Conservation (phyloP, 2,329 filamentous ascomycete genomes). For the Exserohilum rostratum region DNA sequence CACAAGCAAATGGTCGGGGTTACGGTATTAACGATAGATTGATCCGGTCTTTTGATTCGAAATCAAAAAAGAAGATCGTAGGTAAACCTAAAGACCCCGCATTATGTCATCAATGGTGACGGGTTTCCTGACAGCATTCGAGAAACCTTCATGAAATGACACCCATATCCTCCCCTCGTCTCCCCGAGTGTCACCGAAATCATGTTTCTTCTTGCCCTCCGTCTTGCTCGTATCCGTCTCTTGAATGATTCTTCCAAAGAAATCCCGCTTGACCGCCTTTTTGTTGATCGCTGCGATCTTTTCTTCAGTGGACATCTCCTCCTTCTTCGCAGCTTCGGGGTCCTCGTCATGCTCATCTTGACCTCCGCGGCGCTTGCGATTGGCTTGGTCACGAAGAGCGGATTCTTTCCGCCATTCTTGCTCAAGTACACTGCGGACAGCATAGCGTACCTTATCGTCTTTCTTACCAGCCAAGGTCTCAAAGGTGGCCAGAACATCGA, state of each 20-base stretch:
- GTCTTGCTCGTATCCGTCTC: slow-evolving; percentile 51
- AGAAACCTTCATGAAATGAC: slow-evolving; percentile 86
- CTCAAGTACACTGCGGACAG: slow-evolving; percentile 89
- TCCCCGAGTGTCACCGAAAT: slow-evolving; percentile 40
- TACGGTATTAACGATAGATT: neutral
- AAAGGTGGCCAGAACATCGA: slow-evolving; percentile 81
- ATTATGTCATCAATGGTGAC: slow-evolving; percentile 81
- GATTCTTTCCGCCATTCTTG: slow-evolving; percentile 83
- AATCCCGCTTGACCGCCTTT: slow-evolving; percentile 71
- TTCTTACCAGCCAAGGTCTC: slow-evolving; percentile 67
- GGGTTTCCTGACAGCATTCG: slow-evolving; percentile 89
- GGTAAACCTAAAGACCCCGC: slow-evolving; percentile 60
- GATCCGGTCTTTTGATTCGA: neutral
- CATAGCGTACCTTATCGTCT: slow-evolving; percentile 81
- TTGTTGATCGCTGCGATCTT: slow-evolving; percentile 32
- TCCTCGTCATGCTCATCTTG: slow-evolving; percentile 29
- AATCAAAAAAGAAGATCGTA: too few species aligned
- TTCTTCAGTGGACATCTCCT: slow-evolving; percentile 25
- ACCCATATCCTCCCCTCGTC: slow-evolving; percentile 76
- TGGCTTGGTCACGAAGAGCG: slow-evolving; percentile 67
- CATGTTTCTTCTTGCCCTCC: slow-evolving; percentile 52
- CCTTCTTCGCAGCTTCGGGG: slow-evolving; percentile 17
- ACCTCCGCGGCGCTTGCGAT: slow-evolving; percentile 62
- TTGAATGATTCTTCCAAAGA: slow-evolving; percentile 77
- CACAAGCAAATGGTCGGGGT: too few species aligned